phyloP scores from a whole-genome alignment of 2,329 filamentous ascomycete species.

The Scedosporium dehoogii region DNA sequence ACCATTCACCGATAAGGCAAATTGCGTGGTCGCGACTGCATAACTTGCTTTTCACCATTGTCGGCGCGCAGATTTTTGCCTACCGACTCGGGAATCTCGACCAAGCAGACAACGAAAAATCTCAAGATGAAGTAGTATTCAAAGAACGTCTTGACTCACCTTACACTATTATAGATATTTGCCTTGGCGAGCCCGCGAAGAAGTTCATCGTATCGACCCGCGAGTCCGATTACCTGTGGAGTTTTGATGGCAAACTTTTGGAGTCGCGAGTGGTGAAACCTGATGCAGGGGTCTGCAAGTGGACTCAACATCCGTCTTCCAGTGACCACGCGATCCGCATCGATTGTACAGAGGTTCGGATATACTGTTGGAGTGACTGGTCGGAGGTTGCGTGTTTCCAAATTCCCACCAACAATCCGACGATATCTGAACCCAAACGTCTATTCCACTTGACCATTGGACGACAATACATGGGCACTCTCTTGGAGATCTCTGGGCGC shows the following conservation, averaged over 20 bases:
- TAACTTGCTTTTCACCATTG: background rate
- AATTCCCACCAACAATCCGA: no score
- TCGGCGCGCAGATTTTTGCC: background rate
- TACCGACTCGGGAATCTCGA: no score
- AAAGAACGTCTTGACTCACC: constrained; percentile 12
- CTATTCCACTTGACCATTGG: no score
- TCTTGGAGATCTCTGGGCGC: no score
- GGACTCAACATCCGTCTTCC: constrained; percentile 14
- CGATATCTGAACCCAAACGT: no score
- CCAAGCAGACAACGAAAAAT: background rate
- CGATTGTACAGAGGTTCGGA: constrained; percentile 13
- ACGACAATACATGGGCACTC: no score
- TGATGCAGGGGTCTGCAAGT: constrained; percentile 10
- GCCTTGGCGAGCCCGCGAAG: constrained; percentile 15
- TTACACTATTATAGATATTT: constrained; percentile 16
- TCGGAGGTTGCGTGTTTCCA: constrained; percentile 12
- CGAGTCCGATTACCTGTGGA: constrained; percentile 20
- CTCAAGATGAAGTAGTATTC: background rate
- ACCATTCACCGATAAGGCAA: background rate
- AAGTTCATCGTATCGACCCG: constrained; percentile 22
- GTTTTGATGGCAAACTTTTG: constrained; percentile 12
- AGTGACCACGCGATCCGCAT: constrained; percentile 18
- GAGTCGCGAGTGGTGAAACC: constrained; percentile 11
- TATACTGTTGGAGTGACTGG: constrained; percentile 20
- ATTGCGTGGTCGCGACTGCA: background rate